Conservation (phyloP, 2,329 filamentous ascomycete genomes). For the Pochonia chlamydosporia region DNA sequence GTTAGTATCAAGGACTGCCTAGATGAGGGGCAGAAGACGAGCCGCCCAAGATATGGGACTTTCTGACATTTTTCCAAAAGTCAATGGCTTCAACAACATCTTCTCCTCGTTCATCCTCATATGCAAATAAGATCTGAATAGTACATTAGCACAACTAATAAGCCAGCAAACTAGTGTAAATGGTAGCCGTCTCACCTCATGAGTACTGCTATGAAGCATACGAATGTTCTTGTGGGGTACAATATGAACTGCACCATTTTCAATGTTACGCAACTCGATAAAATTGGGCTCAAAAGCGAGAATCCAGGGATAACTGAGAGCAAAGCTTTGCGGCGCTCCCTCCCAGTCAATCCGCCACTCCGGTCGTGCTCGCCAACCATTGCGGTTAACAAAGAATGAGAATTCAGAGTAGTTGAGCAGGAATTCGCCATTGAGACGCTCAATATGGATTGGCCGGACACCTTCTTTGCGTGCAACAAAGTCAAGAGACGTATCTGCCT, state of each 20-base stretch:
- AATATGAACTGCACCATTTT: constrained; percentile 91
- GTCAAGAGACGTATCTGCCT: constrained; percentile 95
- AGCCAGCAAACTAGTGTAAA: neutral
- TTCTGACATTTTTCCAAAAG: constrained; percentile 76
- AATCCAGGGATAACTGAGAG: constrained; percentile 94
- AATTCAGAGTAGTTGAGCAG: constrained; percentile 97
- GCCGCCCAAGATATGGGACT: constrained; percentile 33
- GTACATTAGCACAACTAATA: neutral
- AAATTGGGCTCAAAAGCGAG: constrained; percentile 96
- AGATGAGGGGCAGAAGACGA: constrained; percentile 5
- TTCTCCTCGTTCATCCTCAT: constrained; percentile 90
- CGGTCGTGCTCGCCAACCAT: constrained; percentile 91
- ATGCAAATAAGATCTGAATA: constrained; percentile 85
- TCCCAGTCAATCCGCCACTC: constrained; percentile 99
- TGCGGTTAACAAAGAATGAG: constrained; percentile 98
- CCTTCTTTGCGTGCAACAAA: constrained; percentile 93
- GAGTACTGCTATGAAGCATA: constrained; percentile 94
- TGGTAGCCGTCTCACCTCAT: constrained; percentile 64
- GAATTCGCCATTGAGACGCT: constrained; percentile 95
- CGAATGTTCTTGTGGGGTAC: constrained; percentile 94
- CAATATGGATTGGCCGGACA: constrained; percentile 93
- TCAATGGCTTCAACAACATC: constrained; percentile 93
- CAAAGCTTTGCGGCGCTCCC: constrained; percentile 85
- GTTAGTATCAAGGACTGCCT: constrained; percentile 1
- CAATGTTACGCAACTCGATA: constrained; percentile 92